These are phyloP conservation scores for Oryza longistaminata DNA, from an alignment of 176 grass and related monocot genomes.

Conservation along the genomic window DNA sequence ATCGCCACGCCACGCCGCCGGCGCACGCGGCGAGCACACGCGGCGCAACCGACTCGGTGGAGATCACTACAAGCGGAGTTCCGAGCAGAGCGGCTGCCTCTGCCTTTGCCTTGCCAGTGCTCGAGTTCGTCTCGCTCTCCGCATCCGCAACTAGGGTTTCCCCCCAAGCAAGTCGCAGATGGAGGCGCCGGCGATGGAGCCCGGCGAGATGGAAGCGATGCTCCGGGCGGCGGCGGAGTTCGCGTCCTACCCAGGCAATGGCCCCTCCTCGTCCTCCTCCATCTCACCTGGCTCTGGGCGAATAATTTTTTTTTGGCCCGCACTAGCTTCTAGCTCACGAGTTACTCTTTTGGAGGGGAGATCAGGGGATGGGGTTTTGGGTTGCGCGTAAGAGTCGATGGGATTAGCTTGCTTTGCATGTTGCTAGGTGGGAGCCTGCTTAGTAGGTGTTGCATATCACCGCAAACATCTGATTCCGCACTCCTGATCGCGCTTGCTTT, in stretches of 20 bases:
- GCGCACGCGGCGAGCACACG: conserved; percentile 23
- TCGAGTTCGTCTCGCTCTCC: conserved; percentile 2
- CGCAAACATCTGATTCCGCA: neutral
- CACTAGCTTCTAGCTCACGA: too few relatives aligned
- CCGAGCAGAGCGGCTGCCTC: neutral
- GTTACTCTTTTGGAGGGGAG: neutral
- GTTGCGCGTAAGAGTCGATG: conserved; percentile 1
- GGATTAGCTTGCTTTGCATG: neutral
- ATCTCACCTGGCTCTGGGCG: neutral
- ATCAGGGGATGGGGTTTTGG: neutral
- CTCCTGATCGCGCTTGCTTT: neutral
- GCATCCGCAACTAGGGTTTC: neutral
- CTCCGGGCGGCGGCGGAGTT: conserved; percentile 69
- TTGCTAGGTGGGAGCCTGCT: neutral
- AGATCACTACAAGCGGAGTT: neutral
- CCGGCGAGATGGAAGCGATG: conserved; percentile 49
- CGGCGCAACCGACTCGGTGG: too few relatives aligned
- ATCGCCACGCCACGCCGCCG: conserved; percentile 35
- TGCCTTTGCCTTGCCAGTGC: neutral
- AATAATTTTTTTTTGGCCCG: neutral
- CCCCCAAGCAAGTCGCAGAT: conserved; percentile 5
- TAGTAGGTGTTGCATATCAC: neutral
- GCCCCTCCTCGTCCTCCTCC: too few relatives aligned
- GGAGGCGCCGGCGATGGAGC: conserved; percentile 35
- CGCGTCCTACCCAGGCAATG: conserved; percentile 68